Base-by-base conservation (phyloP, 2,329 filamentous ascomycete species). In the Berkeleyomyces basicola region DNA sequence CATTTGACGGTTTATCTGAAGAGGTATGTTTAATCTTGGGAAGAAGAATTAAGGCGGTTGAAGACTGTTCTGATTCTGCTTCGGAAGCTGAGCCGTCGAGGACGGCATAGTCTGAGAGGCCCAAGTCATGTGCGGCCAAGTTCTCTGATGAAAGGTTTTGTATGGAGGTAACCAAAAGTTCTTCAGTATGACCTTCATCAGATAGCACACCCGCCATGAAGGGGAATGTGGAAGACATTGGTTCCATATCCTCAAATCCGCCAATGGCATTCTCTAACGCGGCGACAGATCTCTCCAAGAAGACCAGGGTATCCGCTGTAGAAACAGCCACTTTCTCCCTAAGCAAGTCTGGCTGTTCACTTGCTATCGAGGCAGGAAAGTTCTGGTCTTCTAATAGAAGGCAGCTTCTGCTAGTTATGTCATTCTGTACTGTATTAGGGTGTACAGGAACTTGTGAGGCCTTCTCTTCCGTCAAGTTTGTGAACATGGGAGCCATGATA, bases 11-110 rank as follows among this genome's bases (percentile, higher is more conserved):
- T 2, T 6, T 36, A 23, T 31, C 33, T 33, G 14, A 14, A 53
- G 37, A 14, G 14, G 4, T 36, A 5, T 14, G n/a, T 11, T 53
- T 53, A 31, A 11, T 53, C 44, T 57, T 63, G 4, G 63, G 64
- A 7, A 59, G 62, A 5, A 55, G 40, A 23, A 64, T 60, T 31
- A 67, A 51, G 3, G 66, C 61, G 10, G 63, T 65, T 9, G 63
- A 61, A n/a, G 63, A 58, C 1, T 49, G 10, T 42, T 62, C 57
- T 4, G 63, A 65, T 14, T 10, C 51, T 7, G 59, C 59, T 40
- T 64, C 63, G 14, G 63, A 64, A 31, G 53, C 58, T 61, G 51
- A 61, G 51, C 61, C 59, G 49, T 64, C 63, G 36, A 64, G 23
- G 36, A 64, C 61, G 44, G 63, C 63, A 33, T 37, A 58, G 42